Evolutionary conservation across 768 basidiomycete genomes (phyloP).

Genomic region (Saitozyma podzolica): DNA sequence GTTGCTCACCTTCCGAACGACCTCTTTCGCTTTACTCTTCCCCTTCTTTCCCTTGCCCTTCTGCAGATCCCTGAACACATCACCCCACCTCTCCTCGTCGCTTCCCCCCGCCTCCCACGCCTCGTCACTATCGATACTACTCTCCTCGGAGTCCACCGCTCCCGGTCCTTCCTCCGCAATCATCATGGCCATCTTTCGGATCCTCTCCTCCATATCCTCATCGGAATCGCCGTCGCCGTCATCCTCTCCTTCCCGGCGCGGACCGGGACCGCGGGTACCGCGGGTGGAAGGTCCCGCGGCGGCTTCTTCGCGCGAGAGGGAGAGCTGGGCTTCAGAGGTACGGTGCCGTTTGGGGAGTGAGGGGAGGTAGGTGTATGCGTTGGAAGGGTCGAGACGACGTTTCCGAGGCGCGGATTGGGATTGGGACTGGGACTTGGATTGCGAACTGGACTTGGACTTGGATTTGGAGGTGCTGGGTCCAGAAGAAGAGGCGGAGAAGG

Average conservation of each 20-base stretch:
- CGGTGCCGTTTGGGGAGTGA: constrained; percentile 41
- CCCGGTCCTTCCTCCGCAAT: constrained; percentile 47
- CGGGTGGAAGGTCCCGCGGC: constrained; percentile 19
- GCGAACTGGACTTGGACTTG: not conserved
- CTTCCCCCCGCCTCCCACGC: constrained; percentile 53
- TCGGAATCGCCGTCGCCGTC: constrained; percentile 52
- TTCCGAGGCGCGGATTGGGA: too few species aligned
- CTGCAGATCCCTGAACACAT: constrained; percentile 46
- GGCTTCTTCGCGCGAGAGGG: constrained; percentile 33
- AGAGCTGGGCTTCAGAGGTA: constrained; percentile 29
- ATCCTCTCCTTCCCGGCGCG: constrained; percentile 9
- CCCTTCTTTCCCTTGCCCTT: constrained; percentile 31
- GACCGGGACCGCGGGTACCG: not conserved
- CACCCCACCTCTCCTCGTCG: constrained; percentile 53
- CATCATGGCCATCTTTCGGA: constrained; percentile 49
- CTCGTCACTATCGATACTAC: constrained; percentile 53
- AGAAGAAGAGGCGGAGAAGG: constrained; percentile 12
- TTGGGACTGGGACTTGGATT: constrained; percentile 1
- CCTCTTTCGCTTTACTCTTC: constrained; percentile 39
- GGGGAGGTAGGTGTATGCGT: constrained; percentile 43
- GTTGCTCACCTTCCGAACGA: constrained; percentile 36
- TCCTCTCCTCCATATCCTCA: constrained; percentile 49
- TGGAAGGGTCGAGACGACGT: constrained; percentile 14
- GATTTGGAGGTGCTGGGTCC: constrained; percentile 1
- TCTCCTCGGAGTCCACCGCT: constrained; percentile 47